Percentiles rank a stretch among this genome's conserved stretches.
phyloP scores from a whole-genome alignment of 1,284 basidiomycete genomes.

The Agroathelia rolfsii region DNA sequence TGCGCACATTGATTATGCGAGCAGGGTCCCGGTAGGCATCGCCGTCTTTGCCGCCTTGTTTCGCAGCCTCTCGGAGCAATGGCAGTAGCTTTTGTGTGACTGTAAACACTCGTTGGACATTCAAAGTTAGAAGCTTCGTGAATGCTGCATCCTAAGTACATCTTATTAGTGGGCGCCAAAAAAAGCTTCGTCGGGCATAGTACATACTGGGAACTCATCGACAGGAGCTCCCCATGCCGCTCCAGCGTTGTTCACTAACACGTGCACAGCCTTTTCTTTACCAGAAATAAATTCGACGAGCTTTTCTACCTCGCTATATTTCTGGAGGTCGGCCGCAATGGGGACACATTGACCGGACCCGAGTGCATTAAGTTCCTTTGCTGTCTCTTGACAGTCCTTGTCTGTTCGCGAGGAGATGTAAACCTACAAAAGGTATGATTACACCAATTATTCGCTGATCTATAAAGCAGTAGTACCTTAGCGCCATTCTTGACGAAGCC shows the following conservation, averaged over 20 bases:
- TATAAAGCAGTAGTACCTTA: constrained; percentile 29
- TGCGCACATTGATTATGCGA: constrained; percentile 52
- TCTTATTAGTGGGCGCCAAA: constrained; percentile 3
- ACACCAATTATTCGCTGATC: too few relatives aligned
- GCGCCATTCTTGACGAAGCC: constrained; percentile 60
- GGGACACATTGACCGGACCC: constrained; percentile 51
- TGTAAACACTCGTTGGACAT: constrained; percentile 63
- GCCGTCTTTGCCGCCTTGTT: constrained; percentile 30
- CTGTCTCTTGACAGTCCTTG: constrained; percentile 47
- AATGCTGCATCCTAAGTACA: constrained; percentile 38
- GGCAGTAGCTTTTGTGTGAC: constrained; percentile 60
- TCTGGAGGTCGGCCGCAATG: constrained; percentile 52
- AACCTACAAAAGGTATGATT: constrained; percentile 38
- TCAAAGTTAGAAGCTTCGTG: constrained; percentile 54
- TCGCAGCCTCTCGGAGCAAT: constrained; percentile 42
- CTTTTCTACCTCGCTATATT: constrained; percentile 44
- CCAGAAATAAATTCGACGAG: constrained; percentile 41
- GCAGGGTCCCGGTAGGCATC: constrained; percentile 36
- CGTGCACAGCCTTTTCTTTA: constrained; percentile 45
- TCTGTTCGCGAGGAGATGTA: constrained; percentile 60
- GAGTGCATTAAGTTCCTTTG: constrained; percentile 40
- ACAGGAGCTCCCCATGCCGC: constrained; percentile 52
- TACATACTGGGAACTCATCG: constrained; percentile 42
- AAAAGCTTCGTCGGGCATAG: neutral
- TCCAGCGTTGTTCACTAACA: constrained; percentile 64